Percentiles rank a stretch among this genome's conserved stretches.
Conservation (phyloP, 768 basidiomycete genomes). For the Calocera cornea region DNA sequence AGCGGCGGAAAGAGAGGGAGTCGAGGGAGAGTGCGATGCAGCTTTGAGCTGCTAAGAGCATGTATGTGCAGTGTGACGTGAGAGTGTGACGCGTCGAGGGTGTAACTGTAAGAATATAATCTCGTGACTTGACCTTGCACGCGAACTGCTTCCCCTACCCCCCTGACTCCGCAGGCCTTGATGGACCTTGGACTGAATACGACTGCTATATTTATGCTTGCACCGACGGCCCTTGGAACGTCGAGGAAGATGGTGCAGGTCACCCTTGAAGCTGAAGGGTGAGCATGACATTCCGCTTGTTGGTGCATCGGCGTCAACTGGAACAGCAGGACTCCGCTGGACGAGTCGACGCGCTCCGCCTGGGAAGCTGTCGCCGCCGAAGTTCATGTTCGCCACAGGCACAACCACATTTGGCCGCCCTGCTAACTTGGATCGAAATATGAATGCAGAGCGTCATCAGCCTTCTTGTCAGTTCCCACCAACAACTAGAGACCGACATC, state of each 20-base stretch:
- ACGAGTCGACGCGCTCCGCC: not conserved
- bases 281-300: not conserved
- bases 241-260: not conserved
- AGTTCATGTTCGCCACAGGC: not conserved
- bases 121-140: not conserved
- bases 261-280: not conserved
- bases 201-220: not conserved
- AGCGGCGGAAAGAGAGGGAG: not conserved
- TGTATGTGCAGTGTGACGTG: not conserved
- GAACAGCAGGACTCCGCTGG: not conserved
- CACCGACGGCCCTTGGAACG: not conserved
- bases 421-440: not conserved
- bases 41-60: not conserved
- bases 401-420: not conserved
- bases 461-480: not conserved
- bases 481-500: not conserved
- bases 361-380: not conserved
- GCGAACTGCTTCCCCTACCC: not conserved
- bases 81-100: not conserved
- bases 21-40: no score
- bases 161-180: not conserved
- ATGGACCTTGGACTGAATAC: not conserved
- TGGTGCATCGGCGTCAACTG: not conserved
- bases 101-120: conserved; percentile 1
- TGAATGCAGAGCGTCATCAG: not conserved